Base-by-base conservation (phyloP, 805 yeast genomes). In the Metschnikowia noctiluminum region DNA sequence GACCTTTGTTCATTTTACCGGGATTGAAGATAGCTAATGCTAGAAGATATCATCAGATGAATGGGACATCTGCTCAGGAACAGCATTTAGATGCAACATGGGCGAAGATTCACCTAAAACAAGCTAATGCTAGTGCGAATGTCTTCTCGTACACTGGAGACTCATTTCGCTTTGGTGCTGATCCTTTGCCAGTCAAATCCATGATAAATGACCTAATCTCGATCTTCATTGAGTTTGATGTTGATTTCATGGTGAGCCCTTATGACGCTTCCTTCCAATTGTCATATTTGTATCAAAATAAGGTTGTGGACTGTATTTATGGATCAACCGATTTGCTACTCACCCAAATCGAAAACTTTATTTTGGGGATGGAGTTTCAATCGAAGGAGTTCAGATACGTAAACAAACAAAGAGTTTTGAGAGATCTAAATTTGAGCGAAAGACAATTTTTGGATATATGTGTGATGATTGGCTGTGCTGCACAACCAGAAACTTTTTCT, bases 271-370 rank as follows among this genome's bases (percentile, higher is more conserved):
- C 89, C 68, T 78, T 84, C 37, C 97, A 92, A 66, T 73, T 94
- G 58, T 80, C 87, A 7, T 89, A 89, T 59, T 68, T 92, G 58
- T 75, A 77, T 52, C 77, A 77, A 40, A 72, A 71, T 42, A 74
- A 71, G 0, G 68, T 73, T 40, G 78, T 92, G 43, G 90, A 91
- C 63, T 82, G 86, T 6, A 81, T 91, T 35, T 87, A 82, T 65
- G 96, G 96, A 0, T 84, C 96, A 7, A 84, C 90, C 1, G 98
- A 94, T 58, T 75, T 83, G 35, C 69, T 91, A 39, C 70, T 92
- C 62, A 77, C 79, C 26, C 65, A 70, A 14, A 76, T 86, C 28
- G 94, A 88, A 49, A 85, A 80, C 55, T 81, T 90, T 50, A 84
- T 92, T 48, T 65, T 84, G 43, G 80, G 85, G 15, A 77, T 90